Evolutionary conservation across 495 filamentous ascomycete genomes (phyloP).

Genomic region (Penicillium mononematosum): DNA sequence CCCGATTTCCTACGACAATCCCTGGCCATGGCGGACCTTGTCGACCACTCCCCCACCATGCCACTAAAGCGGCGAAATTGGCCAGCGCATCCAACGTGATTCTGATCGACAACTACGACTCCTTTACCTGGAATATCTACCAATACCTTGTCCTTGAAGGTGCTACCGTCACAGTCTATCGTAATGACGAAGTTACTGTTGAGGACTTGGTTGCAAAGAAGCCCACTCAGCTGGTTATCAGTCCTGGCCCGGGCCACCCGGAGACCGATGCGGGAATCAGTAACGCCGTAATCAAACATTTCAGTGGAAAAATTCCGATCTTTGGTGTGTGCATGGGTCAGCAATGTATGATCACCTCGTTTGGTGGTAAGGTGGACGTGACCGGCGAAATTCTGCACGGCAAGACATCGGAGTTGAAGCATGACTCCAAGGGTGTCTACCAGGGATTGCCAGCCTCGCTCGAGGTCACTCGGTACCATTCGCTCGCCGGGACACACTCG

Average conservation of each 20-base stretch:
- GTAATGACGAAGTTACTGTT: constrained; percentile 88
- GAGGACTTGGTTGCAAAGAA: constrained; percentile 76
- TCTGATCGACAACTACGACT: constrained; percentile 98
- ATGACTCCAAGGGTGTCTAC: constrained; percentile 89
- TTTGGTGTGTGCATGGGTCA: constrained; percentile 98
- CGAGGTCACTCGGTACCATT: constrained; percentile 93
- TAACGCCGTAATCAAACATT: constrained; percentile 84
- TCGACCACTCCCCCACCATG: constrained; percentile 85
- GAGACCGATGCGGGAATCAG: constrained; percentile 87
- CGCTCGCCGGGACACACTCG: constrained; percentile 86
- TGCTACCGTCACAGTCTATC: constrained; percentile 79
- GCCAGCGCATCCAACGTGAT: constrained; percentile 83
- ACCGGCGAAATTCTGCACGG: constrained; percentile 97
- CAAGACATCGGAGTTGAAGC: constrained; percentile 86
- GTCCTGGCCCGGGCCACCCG: constrained; percentile 92
- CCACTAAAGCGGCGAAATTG: constrained; percentile 64
- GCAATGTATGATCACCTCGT: constrained; percentile 93
- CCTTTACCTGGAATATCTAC: constrained; percentile 98
- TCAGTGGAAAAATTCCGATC: constrained; percentile 94
- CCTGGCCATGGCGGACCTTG: constrained; percentile 47
- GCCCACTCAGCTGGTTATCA: constrained; percentile 92
- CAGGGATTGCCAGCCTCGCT: constrained; percentile 70
- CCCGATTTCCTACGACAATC: constrained; percentile 4
- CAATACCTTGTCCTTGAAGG: constrained; percentile 96
- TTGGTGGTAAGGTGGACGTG: constrained; percentile 86